Conservation (phyloP, 305 asterid genomes). For the Andrographis paniculata region DNA sequence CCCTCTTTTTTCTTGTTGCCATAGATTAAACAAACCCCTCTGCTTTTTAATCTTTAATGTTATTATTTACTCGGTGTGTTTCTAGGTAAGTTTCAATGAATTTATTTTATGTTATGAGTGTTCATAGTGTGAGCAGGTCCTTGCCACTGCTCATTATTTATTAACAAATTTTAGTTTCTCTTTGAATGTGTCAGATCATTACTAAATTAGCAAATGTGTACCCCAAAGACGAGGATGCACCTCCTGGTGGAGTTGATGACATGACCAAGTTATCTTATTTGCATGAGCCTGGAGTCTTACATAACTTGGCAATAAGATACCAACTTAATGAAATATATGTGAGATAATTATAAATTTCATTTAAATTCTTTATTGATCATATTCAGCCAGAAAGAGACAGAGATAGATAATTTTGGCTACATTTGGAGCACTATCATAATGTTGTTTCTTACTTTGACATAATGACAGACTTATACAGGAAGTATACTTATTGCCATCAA, state of each 20-base stretch:
- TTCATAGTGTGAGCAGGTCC: slow-evolving; percentile 1
- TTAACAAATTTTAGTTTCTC: not conserved
- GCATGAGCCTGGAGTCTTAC: slow-evolving; percentile 77
- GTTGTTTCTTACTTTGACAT: no score
- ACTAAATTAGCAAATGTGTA: slow-evolving; percentile 35
- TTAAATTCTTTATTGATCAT: slow-evolving; percentile 15
- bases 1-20: no score
- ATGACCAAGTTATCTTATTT: slow-evolving; percentile 67
- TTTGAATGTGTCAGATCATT: slow-evolving; percentile 34
- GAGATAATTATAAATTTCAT: slow-evolving; percentile 22
- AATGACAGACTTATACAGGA: slow-evolving; percentile 86
- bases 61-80: not conserved
- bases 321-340: slow-evolving; percentile 61
- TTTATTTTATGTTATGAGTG: slow-evolving; percentile 1
- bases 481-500: slow-evolving; percentile 85
- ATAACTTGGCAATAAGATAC: slow-evolving; percentile 52
- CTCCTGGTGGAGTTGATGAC: slow-evolving; percentile 25
- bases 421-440: slow-evolving; percentile 18
- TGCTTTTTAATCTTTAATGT: not conserved
- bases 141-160: slow-evolving; percentile 14
- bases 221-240: slow-evolving; percentile 56
- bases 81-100: not conserved
- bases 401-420: slow-evolving; percentile 16
- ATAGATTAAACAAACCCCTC: no score
- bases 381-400: slow-evolving; percentile 17